Evolutionary conservation across 2,329 filamentous ascomycete genomes (phyloP).

Genomic region (Mycosphaerella arachidis): DNA sequence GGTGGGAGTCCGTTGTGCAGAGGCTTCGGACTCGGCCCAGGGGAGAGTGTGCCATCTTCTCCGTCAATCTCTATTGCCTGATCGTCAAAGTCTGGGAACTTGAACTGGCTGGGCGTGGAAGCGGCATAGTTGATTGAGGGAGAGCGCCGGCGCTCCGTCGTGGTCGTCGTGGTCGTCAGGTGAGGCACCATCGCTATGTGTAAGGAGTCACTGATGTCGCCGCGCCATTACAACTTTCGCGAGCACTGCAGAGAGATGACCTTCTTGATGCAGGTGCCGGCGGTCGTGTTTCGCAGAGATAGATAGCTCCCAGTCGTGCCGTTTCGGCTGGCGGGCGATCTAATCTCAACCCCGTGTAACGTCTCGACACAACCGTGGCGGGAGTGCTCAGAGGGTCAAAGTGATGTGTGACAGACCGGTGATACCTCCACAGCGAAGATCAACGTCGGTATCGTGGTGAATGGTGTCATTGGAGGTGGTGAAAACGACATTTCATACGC

Average conservation of each 20-base stretch:
- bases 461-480: neutral
- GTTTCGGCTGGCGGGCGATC: neutral
- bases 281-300: neutral
- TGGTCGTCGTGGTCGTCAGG: constrained; percentile 16
- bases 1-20: constrained; percentile 31
- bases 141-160: constrained; percentile 26
- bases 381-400: neutral
- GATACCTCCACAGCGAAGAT: neutral
- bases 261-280: neutral
- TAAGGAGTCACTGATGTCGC: neutral
- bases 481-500: neutral
- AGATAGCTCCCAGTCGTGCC: neutral
- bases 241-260: neutral
- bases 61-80: constrained; percentile 22
- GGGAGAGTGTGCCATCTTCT: constrained; percentile 21
- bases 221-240: constrained; percentile 8
- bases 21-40: constrained; percentile 29
- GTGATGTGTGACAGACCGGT: neutral
- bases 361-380: neutral
- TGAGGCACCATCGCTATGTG: constrained; percentile 24
- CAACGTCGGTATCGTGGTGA: neutral
- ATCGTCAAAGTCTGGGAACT: constrained; percentile 46
- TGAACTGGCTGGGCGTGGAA: constrained; percentile 21
- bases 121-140: constrained; percentile 22
- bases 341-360: constrained; percentile 1